These are phyloP conservation scores for Fusarium humuli DNA, from an alignment of 2,329 filamentous ascomycete species.

Conservation along the genomic window DNA sequence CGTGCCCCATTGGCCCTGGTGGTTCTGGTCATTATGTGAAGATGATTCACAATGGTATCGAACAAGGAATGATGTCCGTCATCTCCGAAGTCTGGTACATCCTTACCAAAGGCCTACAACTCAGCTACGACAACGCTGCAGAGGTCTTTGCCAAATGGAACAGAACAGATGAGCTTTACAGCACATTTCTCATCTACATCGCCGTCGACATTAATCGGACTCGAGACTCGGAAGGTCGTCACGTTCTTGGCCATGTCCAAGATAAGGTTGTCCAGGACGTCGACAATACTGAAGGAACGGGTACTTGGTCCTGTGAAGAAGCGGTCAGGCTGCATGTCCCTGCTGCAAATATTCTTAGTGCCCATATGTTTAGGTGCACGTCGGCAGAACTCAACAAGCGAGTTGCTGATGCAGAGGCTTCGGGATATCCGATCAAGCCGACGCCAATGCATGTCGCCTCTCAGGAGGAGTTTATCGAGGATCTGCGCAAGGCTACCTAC, in stretches of 20 bases:
- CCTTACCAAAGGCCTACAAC: not conserved
- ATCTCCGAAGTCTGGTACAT: constrained; percentile 9
- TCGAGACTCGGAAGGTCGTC: rapidly evolving
- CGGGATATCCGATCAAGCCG: not conserved
- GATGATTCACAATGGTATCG: constrained; percentile 81
- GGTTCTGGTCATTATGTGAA: constrained; percentile 74
- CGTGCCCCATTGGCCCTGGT: not conserved
- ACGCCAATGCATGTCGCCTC: not conserved
- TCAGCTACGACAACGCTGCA: not conserved
- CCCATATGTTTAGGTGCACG: not conserved
- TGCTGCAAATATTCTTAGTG: constrained; percentile 7
- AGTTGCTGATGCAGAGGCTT: not conserved
- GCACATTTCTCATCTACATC: constrained; percentile 1
- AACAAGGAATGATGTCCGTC: constrained; percentile 74
- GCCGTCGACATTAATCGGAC: not conserved
- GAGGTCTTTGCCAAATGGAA: constrained; percentile 1
- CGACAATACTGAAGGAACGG: constrained; percentile 6
- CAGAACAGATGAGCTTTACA: not conserved
- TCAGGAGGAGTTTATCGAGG: not conserved
- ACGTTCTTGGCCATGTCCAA: not conserved
- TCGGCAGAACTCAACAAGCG: not conserved
- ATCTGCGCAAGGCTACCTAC: not conserved
- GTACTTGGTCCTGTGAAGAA: constrained; percentile 11
- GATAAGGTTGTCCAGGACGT: not conserved
- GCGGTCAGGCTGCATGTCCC: constrained; percentile 1